These are phyloP conservation scores for Posidonia oceanica DNA, from an alignment of 116 monocot species.

Conservation along the genomic window DNA sequence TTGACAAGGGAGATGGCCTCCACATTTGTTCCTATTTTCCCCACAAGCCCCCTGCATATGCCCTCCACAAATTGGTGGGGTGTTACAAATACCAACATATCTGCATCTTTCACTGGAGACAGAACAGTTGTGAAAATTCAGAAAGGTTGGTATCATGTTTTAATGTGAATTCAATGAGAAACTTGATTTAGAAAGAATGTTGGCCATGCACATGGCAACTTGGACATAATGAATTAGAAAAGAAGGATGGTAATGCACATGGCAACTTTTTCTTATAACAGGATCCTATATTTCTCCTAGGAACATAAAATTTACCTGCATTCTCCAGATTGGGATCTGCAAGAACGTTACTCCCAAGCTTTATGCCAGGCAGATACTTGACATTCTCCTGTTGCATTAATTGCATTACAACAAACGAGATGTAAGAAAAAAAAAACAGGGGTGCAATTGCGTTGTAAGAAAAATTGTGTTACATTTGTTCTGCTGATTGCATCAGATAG, in stretches of 20 bases:
- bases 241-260: too few relatives aligned
- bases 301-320: too few relatives aligned
- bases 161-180: too few relatives aligned
- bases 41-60: constrained; percentile 58
- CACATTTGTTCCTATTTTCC: constrained; percentile 44
- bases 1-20: constrained; percentile 89
- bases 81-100: constrained; percentile 80
- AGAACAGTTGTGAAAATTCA: too few relatives aligned
- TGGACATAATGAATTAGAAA: too few relatives aligned
- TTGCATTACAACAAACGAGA: too few relatives aligned
- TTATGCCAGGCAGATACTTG: constrained; percentile 76
- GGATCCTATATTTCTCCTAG: too few relatives aligned
- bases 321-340: constrained; percentile 25
- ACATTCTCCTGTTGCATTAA: constrained; percentile 56
- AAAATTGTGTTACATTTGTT: constrained; percentile 31
- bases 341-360: constrained; percentile 71
- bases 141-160: too few relatives aligned
- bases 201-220: neutral
- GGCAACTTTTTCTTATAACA: too few relatives aligned
- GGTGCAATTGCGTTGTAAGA: too few relatives aligned
- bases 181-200: too few relatives aligned
- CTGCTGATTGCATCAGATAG: constrained; percentile 57
- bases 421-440: too few relatives aligned
- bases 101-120: constrained; percentile 56
- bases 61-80: constrained; percentile 79